phyloP scores from a whole-genome alignment of 805 yeast species.

The Tetrapisispora iriomotensis region DNA sequence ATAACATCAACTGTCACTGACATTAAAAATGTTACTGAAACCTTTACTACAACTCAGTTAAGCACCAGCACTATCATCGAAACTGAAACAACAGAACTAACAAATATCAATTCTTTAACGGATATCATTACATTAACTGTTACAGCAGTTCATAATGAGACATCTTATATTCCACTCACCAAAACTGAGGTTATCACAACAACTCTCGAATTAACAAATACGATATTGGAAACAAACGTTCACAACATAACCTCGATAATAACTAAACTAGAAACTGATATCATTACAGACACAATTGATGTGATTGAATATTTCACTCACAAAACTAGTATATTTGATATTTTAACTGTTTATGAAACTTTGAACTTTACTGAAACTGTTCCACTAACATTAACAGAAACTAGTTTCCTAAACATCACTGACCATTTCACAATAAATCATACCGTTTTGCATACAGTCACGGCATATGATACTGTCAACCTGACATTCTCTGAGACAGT shows the following conservation, averaged over 20 bases:
- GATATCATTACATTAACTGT: neutral
- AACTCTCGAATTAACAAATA: neutral
- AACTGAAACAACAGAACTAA: neutral
- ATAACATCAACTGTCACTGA: too few relatives aligned
- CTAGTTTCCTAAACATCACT: too few relatives aligned
- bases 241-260: neutral
- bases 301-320: neutral
- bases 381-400: neutral
- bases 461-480: neutral
- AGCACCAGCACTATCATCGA: too few relatives aligned
- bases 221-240: neutral
- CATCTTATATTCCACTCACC: neutral
- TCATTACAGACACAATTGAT: neutral
- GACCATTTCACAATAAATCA: too few relatives aligned
- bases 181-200: neutral
- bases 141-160: neutral
- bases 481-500: too few relatives aligned
- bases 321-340: neutral
- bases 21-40: neutral
- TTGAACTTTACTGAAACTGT: neutral
- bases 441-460: neutral
- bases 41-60: neutral
- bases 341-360: neutral
- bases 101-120: neutral
- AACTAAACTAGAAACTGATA: neutral